Base-by-base conservation (phyloP, 2,329 filamentous ascomycete genomes). In the Xylaria sp. region DNA sequence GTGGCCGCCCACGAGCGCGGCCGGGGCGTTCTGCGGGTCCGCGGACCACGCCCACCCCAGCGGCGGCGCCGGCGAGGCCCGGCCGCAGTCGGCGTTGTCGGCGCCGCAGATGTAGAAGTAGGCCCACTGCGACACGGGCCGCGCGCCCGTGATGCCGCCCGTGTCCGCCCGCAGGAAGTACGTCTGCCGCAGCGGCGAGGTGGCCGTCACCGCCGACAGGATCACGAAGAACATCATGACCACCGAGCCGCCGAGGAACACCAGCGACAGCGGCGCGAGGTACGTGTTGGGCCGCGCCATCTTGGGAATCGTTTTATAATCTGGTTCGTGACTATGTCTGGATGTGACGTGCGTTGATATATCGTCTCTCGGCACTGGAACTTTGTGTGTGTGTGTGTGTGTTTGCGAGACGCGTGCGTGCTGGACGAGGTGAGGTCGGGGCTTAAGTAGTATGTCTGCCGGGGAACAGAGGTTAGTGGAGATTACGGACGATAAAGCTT, bases 131-230 rank as follows among this genome's bases (percentile, higher is more conserved):
- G 91, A 87, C 17, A 81, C 65, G 46, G 78, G 59, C 48, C 87
- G 83, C 11, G 91, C 87, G 44, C 87, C 86, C 2, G 82, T 77
- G 67, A 96, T 92, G 67, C 80, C 84, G 26, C 76, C 77, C 1
- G 92, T 96, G 69, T 89, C 82, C 65, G 90, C 90, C 68, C 88
- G 80, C 26, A 97, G 84, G 78, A 97, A 96, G 75, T 91, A 97
- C 61, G 92, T 91, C 54, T 86, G 76, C 71, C 89, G 84, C 50
- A 95, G 77, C 1, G 83, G 83, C 6, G 76, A 68, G n/a, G 71
- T 70, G 56, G 71, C 58, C n/a, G 74, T 73, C 43, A 84, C 70
- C 54, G 77, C 84, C 17, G 79, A 74, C 38, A 88, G 78, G 65
- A 87, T 79, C 62, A 85, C 71, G 75, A 86, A 84, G 71, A 79